Evolutionary conservation across 192 early-diverging fungal species (phyloP).

Genomic region (Coemansia sp.): DNA sequence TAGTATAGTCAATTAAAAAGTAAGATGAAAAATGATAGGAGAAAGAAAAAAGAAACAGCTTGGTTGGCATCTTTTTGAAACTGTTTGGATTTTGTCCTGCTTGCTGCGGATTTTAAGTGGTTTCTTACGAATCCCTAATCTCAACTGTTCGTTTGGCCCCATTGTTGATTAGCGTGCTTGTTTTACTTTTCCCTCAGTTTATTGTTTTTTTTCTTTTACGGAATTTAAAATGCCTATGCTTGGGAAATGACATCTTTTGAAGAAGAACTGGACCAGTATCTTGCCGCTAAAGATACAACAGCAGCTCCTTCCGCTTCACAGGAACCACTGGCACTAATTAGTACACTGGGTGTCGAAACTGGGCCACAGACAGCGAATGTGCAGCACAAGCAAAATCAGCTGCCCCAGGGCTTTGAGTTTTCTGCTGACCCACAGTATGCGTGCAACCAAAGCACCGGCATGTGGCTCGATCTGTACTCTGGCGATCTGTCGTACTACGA

Average conservation of each 20-base stretch:
- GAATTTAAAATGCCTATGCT: conserved; percentile 7
- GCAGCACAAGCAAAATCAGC: background rate
- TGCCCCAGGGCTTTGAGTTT: conserved; percentile 32
- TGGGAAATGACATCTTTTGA: conserved; percentile 18
- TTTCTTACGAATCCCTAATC: background rate
- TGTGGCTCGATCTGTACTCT: conserved; percentile 60
- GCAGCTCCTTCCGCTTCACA: background rate
- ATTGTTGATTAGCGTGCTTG: no score
- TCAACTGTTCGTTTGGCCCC: no score
- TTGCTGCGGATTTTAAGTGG: conserved; percentile 5
- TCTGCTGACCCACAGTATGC: conserved; percentile 51
- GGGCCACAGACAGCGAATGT: background rate
- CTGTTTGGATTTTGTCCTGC: background rate
- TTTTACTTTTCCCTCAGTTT: background rate
- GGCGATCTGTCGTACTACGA: conserved; percentile 59
- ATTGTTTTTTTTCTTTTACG: background rate
- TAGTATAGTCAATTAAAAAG: background rate
- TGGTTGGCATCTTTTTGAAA: background rate
- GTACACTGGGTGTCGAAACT: background rate
- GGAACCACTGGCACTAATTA: background rate
- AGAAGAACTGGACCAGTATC: conserved; percentile 27
- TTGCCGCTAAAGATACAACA: background rate
- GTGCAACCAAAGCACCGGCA: conserved; percentile 43
- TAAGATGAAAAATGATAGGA: background rate
- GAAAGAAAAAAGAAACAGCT: conserved; percentile 5